Evolutionary conservation across 1,284 basidiomycete genomes (phyloP), one percentile per base, ranked within the genome.

Genomic region (Abortiporus biennis): DNA sequence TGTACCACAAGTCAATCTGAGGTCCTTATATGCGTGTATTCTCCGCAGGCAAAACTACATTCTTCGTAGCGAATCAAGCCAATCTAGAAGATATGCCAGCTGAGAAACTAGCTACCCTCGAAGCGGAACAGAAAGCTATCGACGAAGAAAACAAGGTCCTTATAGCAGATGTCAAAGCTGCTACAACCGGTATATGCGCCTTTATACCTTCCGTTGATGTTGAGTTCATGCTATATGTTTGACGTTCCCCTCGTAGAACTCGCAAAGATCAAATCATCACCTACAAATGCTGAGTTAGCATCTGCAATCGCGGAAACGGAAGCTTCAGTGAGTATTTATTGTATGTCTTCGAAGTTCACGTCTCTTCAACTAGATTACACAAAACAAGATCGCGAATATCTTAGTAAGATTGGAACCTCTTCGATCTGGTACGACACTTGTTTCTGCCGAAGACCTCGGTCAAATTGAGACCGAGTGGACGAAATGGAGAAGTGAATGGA

Each of bases 41-140:
- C 37, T 40, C 33, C 30, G 17, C 61, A 85, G 90, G 88, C 11
- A 94, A 93, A 61, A 86, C 81, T 12, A 84, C 80, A 0, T 84
- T 88, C 57, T 90, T 86, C 51, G 86, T 89, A n/a, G 74, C 73
- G 13, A 85, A 87, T 50, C 84, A 88, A 57, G 69, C 71, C 5
- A 78, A 74, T 35, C 66, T 85, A 24, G 74, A 79, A 27, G 68
- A 76, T 15, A 66, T 86, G 44, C 72, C 78, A 1, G 56, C 71
- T 2, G 74, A 78, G 36, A 72, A 80, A 47, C 63, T 87, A 25
- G 68, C 77, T 19, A 62, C 63, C 1, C 64, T 84, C 11, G 77
- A 85, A 53, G 55, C 57, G 0, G 76, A 85, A 48, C 64, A 71
- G 46, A 74, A 76, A 46, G 50, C 56, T 4, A 55, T 81, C 6